These are phyloP conservation scores for Cerrena zonata DNA, from an alignment of 1,284 basidiomycete species.

Conservation along the genomic window DNA sequence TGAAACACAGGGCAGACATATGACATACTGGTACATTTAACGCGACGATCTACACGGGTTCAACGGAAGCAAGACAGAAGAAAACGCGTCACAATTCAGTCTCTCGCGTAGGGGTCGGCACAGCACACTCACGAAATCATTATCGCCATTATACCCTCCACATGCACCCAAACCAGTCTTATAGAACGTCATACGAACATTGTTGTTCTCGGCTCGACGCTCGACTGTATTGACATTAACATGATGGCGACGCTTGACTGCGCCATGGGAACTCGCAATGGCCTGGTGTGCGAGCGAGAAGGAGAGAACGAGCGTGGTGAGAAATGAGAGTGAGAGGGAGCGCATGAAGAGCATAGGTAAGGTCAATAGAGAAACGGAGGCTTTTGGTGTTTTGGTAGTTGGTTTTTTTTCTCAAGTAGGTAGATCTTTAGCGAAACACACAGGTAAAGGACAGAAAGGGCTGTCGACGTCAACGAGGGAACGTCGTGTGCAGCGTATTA, in stretches of 20 bases:
- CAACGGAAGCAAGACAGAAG: too few relatives aligned
- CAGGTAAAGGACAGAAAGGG: background rate
- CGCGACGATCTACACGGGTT: conserved; percentile 39
- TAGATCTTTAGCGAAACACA: background rate
- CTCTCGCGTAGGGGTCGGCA: background rate
- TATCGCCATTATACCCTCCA: conserved; percentile 26
- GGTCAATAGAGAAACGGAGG: too few relatives aligned
- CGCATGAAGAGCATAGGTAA: conserved; percentile 6
- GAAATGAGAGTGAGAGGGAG: conserved; percentile 9
- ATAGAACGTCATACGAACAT: conserved; percentile 31
- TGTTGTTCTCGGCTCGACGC: conserved; percentile 21
- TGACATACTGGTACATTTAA: conserved; percentile 30
- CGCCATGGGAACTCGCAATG: conserved; percentile 7
- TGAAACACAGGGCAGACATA: conserved; percentile 2
- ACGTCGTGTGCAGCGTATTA: background rate
- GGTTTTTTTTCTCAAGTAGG: background rate
- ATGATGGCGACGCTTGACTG: conserved; percentile 9
- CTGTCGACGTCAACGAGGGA: background rate
- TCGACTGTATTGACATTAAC: conserved; percentile 9
- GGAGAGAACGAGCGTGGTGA: conserved; percentile 11
- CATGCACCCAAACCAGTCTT: conserved; percentile 34
- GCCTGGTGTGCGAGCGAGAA: conserved; percentile 7
- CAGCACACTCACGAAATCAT: conserved; percentile 31
- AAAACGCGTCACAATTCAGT: background rate
- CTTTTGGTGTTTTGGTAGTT: background rate